phyloP scores from a whole-genome alignment of 2,329 filamentous ascomycete genomes.

The Berkeleyomyces rouxiae region DNA sequence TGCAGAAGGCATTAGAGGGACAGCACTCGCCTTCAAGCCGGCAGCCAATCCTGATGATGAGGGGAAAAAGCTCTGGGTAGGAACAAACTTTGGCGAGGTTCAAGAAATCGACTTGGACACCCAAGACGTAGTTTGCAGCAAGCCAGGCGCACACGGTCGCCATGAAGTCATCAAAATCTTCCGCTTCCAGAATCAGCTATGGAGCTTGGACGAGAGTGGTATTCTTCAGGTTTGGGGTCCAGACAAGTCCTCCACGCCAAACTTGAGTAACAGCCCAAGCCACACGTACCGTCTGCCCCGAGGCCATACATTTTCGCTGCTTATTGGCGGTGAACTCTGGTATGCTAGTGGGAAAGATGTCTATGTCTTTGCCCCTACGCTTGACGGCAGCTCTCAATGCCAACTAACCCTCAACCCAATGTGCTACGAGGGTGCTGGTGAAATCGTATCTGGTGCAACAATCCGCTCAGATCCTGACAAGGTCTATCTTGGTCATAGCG shows the following conservation, averaged over 20 bases:
- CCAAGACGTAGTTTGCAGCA: conserved; percentile 52
- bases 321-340: conserved; percentile 76
- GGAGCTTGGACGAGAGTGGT: conserved; percentile 84
- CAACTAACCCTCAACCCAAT: conserved; percentile 60
- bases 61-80: conserved; percentile 71
- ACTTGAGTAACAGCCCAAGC: conserved; percentile 50
- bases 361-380: conserved; percentile 61
- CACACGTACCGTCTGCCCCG: conserved; percentile 63
- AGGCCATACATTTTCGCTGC: conserved; percentile 75
- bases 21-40: conserved; percentile 74
- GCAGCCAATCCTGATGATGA: conserved; percentile 62
- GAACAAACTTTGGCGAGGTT: conserved; percentile 74
- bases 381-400: conserved; percentile 51
- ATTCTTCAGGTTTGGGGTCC: conserved; percentile 77
- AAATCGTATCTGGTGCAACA: conserved; percentile 70
- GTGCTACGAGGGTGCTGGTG: conserved; percentile 55
- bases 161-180: conserved; percentile 72
- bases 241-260: conserved; percentile 54
- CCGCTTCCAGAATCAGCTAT: conserved; percentile 74
- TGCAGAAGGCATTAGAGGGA: conserved; percentile 68
- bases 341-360: conserved; percentile 76
- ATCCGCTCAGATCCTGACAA: conserved; percentile 59
- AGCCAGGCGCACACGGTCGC: conserved; percentile 56
- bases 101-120: conserved; percentile 72
- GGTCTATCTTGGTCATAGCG: conserved; percentile 79